Percentiles rank a stretch among this genome's conserved stretches.
phyloP scores from a whole-genome alignment of 2,329 filamentous ascomycete genomes.

The Venturia oleaginea region DNA sequence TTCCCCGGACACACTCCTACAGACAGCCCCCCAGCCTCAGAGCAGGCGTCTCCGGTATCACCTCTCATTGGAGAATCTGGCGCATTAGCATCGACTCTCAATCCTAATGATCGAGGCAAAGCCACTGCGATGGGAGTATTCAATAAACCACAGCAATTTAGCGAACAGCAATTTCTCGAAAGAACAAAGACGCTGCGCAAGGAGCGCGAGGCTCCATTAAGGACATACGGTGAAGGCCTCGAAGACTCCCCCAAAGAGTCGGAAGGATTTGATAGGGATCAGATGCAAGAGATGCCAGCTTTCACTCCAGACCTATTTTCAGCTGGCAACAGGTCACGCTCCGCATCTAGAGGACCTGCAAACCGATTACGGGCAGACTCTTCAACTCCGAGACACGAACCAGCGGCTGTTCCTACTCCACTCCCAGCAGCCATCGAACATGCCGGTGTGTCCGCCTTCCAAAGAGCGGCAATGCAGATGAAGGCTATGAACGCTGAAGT shows the following conservation, averaged over 20 bases:
- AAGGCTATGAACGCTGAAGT: slow-evolving; percentile 15
- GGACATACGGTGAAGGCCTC: slow-evolving; percentile 17
- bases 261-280: slow-evolving; percentile 8
- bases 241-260: slow-evolving; percentile 7
- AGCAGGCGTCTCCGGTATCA: neutral
- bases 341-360: neutral
- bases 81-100: slow-evolving; percentile 43
- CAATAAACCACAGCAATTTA: slow-evolving; percentile 68
- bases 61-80: neutral
- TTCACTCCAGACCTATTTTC: neutral
- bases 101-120: slow-evolving; percentile 70
- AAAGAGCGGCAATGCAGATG: slow-evolving; percentile 36
- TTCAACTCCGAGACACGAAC: slow-evolving; percentile 17
- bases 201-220: slow-evolving; percentile 53
- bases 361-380: slow-evolving; percentile 23
- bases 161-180: slow-evolving; percentile 77
- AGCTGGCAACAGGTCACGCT: neutral
- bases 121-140: slow-evolving; percentile 65
- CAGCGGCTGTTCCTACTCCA: neutral
- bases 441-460: slow-evolving; percentile 36
- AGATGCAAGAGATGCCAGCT: neutral
- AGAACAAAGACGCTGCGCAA: slow-evolving; percentile 73
- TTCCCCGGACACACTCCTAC: neutral
- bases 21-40: neutral
- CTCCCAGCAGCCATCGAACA: slow-evolving; percentile 14